Conservation (phyloP, 768 basidiomycete genomes). For the Paxillus ammoniavirescens region DNA sequence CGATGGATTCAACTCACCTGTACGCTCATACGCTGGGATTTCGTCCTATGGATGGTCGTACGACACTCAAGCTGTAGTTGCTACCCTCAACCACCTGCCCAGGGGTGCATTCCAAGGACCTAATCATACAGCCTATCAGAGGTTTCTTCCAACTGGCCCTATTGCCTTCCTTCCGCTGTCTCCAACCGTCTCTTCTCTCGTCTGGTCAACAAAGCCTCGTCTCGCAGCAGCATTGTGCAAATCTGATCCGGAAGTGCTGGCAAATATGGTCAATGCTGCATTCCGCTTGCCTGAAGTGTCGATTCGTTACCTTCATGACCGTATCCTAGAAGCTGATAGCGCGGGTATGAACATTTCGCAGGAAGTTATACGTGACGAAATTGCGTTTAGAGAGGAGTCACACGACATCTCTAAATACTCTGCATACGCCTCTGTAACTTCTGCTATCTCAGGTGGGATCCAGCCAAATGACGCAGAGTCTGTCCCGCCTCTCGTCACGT, state of each 20-base stretch:
- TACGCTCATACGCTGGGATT: constrained; percentile 82
- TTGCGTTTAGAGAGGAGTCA: constrained; percentile 70
- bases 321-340: constrained; percentile 54
- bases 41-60: constrained; percentile 91
- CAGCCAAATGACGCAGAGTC: constrained; percentile 59
- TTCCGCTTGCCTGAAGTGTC: constrained; percentile 82
- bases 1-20: constrained; percentile 94
- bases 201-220: constrained; percentile 87
- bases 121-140: constrained; percentile 86
- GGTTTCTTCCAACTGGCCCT: constrained; percentile 93
- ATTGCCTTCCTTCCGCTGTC: constrained; percentile 93
- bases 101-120: constrained; percentile 58
- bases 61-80: constrained; percentile 85
- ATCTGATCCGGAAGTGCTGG: constrained; percentile 61
- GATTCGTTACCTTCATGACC: constrained; percentile 60
- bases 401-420: constrained; percentile 66
- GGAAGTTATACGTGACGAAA: constrained; percentile 56
- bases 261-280: constrained; percentile 83
- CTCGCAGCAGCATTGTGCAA: constrained; percentile 72
- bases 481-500: constrained; percentile 73
- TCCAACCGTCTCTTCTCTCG: constrained; percentile 75
- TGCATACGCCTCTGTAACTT: constrained; percentile 52
- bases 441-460: constrained; percentile 41
- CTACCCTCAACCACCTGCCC: constrained; percentile 76
- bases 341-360: constrained; percentile 45